Evolutionary conservation across 345 rosid genomes (phyloP).

Genomic region (Dipteronia sinensis): DNA sequence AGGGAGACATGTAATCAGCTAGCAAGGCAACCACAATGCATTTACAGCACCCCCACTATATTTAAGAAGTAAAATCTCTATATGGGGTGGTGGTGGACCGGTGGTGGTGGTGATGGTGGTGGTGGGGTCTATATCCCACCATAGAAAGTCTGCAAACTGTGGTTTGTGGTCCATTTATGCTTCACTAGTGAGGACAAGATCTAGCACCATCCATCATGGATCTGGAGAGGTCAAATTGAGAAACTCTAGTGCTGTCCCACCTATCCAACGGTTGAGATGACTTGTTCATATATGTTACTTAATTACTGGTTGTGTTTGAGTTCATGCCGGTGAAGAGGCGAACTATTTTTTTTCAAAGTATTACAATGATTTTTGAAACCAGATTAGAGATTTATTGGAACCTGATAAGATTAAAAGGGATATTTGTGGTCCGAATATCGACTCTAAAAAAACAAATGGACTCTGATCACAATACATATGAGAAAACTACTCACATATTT

Average conservation of each 20-base stretch:
- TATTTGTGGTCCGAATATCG: too few relatives aligned
- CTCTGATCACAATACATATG: too few relatives aligned
- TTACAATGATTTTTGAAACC: too few relatives aligned
- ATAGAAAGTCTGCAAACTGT: constrained; percentile 36
- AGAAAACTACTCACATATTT: too few relatives aligned
- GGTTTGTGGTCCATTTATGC: constrained; percentile 50
- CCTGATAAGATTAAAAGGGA: too few relatives aligned
- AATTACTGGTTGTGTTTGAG: background rate
- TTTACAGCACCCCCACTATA: background rate
- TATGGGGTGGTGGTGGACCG: background rate
- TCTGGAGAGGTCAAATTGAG: constrained; percentile 27
- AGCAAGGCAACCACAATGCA: constrained; percentile 8
- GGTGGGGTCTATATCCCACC: constrained; percentile 43
- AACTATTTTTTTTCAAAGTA: too few relatives aligned
- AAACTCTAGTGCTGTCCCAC: constrained; percentile 16
- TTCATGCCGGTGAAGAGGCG: background rate
- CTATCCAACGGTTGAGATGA: constrained; percentile 34
- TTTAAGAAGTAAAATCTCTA: constrained; percentile 7
- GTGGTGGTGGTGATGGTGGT: constrained; percentile 24
- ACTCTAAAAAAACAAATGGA: too few relatives aligned
- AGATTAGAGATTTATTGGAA: too few relatives aligned
- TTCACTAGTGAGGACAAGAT: constrained; percentile 62
- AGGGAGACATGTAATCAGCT: constrained; percentile 14
- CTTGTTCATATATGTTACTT: background rate
- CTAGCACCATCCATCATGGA: constrained; percentile 56